Evolutionary conservation across 805 yeast genomes (phyloP).

Genomic region (Cyberlindnera mississippiensis): DNA sequence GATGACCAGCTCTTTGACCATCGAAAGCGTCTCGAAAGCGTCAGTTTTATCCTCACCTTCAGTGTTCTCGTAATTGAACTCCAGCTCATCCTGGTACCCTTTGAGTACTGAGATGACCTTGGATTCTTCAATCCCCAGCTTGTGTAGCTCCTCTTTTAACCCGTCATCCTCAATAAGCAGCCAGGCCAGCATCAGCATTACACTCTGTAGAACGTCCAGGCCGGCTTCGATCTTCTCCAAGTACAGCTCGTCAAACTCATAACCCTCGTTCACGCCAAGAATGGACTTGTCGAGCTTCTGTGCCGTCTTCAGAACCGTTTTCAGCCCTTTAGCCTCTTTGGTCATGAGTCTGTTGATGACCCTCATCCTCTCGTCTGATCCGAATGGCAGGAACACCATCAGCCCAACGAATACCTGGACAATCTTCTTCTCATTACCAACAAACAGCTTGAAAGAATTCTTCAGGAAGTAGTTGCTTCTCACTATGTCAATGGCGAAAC

Average conservation of each 20-base stretch:
- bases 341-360: conserved; percentile 19
- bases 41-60: conserved; percentile 6
- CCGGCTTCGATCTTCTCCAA: conserved; percentile 21
- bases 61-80: conserved; percentile 9
- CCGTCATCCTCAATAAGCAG: conserved; percentile 19
- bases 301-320: conserved; percentile 7
- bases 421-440: conserved; percentile 6
- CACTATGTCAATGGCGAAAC: conserved; percentile 12
- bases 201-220: conserved; percentile 17
- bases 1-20: conserved; percentile 12
- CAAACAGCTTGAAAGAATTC: conserved; percentile 12
- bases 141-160: conserved; percentile 9
- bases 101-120: conserved; percentile 2
- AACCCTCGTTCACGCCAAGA: conserved; percentile 2
- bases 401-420: conserved; percentile 13
- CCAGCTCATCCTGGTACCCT: conserved; percentile 15
- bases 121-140: background rate
- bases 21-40: conserved; percentile 4
- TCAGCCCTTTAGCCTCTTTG: conserved; percentile 17
- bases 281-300: background rate
- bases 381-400: conserved; percentile 20
- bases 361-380: conserved; percentile 23
- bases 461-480: conserved; percentile 16
- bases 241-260: conserved; percentile 16
- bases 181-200: conserved; percentile 19